phyloP scores from a whole-genome alignment of 371 early-diverging fungal genomes.

The Lichtheimia ornata region DNA sequence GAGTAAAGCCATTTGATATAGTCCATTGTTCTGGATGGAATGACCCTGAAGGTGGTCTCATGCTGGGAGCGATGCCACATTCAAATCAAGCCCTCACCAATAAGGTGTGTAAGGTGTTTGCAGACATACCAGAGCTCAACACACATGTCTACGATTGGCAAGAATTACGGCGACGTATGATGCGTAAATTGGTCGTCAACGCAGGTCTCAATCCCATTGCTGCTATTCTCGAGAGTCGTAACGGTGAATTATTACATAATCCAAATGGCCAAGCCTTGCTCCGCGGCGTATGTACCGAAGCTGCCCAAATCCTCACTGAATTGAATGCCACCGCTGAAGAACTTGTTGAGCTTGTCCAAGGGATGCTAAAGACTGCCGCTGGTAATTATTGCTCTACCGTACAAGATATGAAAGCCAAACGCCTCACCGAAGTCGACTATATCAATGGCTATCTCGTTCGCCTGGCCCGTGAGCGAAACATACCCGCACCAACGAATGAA shows the following conservation, averaged over 20 bases:
- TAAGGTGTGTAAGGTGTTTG: conserved; percentile 7
- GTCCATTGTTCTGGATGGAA: conserved; percentile 52
- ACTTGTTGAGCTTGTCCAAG: conserved; percentile 23
- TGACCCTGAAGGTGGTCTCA: conserved; percentile 37
- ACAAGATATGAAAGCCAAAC: conserved; percentile 44
- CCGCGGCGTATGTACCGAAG: conserved; percentile 32
- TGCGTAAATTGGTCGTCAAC: conserved; percentile 62
- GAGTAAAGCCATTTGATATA: conserved; percentile 41
- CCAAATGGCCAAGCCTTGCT: conserved; percentile 20
- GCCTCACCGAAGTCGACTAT: conserved; percentile 60
- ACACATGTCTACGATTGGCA: conserved; percentile 33
- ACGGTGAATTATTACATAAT: conserved; percentile 35
- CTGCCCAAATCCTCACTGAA: conserved; percentile 24
- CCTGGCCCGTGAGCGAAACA: conserved; percentile 17
- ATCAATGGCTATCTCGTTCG: conserved; percentile 60
- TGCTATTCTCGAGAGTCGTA: conserved; percentile 44
- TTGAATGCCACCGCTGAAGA: conserved; percentile 27
- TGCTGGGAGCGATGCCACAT: conserved; percentile 19
- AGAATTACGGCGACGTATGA: conserved; percentile 37
- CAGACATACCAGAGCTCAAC: conserved; percentile 27
- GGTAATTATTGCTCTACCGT: conserved; percentile 59
- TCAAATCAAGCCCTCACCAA: neutral
- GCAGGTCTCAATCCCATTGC: conserved; percentile 59
- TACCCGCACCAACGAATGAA: conserved; percentile 21
- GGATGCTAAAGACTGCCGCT: conserved; percentile 29